Conservation (phyloP, 1,284 basidiomycete species). For the Mycocalia duriaeana region DNA sequence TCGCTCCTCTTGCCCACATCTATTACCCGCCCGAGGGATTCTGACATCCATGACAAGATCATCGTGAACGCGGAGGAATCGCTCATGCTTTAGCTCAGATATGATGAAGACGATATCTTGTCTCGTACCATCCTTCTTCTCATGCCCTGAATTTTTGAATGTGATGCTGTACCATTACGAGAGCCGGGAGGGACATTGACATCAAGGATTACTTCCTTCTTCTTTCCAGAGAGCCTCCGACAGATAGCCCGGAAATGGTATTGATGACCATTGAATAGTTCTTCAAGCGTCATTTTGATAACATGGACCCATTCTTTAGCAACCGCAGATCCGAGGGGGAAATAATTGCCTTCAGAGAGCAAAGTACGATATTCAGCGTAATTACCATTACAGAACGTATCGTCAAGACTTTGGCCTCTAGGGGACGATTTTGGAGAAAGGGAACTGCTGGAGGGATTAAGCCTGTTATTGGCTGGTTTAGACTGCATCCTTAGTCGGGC, state of each 20-base stretch:
- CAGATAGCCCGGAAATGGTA: slow-evolving; percentile 20
- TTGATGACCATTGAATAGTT: slow-evolving; percentile 19
- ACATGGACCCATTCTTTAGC: slow-evolving; percentile 20
- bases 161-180: slow-evolving; percentile 18
- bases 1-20: slow-evolving; percentile 15
- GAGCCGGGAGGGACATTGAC: slow-evolving; percentile 20
- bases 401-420: slow-evolving; percentile 3
- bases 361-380: slow-evolving; percentile 13
- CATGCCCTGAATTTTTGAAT: slow-evolving; percentile 19
- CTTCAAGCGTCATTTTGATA: slow-evolving; percentile 21
- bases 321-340: slow-evolving; percentile 15
- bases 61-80: slow-evolving; percentile 18
- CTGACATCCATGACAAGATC: slow-evolving; percentile 21
- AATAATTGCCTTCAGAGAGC: slow-evolving; percentile 12
- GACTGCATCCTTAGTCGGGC: slow-evolving; percentile 19
- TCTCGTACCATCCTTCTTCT: slow-evolving; percentile 19
- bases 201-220: slow-evolving; percentile 17
- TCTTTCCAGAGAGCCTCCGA: slow-evolving; percentile 17
- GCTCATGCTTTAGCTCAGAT: slow-evolving; percentile 16
- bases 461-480: slow-evolving; percentile 9
- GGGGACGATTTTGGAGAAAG: slow-evolving; percentile 13
- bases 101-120: slow-evolving; percentile 22
- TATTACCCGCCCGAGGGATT: slow-evolving; percentile 21
- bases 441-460: slow-evolving; percentile 8
- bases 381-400: slow-evolving; percentile 6